phyloP scores from a whole-genome alignment of 2,329 filamentous ascomycete genomes.

The Graphium sp. region DNA sequence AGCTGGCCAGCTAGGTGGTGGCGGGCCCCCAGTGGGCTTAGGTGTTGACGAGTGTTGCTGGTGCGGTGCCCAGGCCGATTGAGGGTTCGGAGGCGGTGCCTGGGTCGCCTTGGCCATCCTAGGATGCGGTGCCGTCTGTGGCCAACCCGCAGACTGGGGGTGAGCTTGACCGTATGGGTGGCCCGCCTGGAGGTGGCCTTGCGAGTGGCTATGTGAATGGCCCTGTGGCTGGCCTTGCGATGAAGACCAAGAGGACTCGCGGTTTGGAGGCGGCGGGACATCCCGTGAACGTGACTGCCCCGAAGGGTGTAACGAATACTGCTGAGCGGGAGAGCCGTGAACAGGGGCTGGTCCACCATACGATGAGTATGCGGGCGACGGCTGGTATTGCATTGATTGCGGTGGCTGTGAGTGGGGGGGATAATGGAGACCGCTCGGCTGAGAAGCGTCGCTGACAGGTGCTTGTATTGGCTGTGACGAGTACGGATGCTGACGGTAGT shows the following conservation, averaged over 20 bases:
- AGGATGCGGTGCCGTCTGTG: too few species aligned
- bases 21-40: not conserved
- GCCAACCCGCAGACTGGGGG: too few species aligned
- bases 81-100: too few species aligned
- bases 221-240: slow-evolving; percentile 11
- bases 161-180: too few species aligned
- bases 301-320: slow-evolving; percentile 32
- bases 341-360: slow-evolving; percentile 22
- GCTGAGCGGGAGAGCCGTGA: slow-evolving; percentile 32
- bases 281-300: slow-evolving; percentile 24
- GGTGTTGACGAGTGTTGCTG: too few species aligned
- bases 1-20: slow-evolving; percentile 3
- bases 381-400: slow-evolving; percentile 20
- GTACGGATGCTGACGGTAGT: slow-evolving; percentile 24
- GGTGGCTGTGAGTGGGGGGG: slow-evolving; percentile 17
- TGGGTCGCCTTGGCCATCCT: too few species aligned
- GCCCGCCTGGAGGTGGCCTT: slow-evolving; percentile 2
- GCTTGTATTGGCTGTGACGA: slow-evolving; percentile 14
- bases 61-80: too few species aligned
- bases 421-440: slow-evolving; percentile 27
- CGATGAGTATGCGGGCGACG: slow-evolving; percentile 22
- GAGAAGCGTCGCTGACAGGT: slow-evolving; percentile 25
- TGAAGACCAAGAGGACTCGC: slow-evolving; percentile 18
- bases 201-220: slow-evolving; percentile 2
- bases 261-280: slow-evolving; percentile 13